phyloP scores from a whole-genome alignment of 2,329 filamentous ascomycete genomes.

The Phymatotrichopsis omnivora region DNA sequence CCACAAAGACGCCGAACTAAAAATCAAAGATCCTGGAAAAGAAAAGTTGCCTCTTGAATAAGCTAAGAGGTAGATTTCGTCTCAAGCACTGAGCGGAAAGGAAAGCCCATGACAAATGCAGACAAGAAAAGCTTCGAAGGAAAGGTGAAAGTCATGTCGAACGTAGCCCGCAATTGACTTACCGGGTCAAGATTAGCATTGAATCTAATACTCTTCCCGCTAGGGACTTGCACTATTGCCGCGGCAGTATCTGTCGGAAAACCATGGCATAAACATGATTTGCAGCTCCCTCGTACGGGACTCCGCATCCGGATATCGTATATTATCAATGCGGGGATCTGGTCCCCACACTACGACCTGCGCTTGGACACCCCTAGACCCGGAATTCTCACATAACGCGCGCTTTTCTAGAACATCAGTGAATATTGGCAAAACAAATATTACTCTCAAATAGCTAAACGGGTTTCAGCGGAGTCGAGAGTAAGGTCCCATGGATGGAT shows the following conservation, averaged over 20 bases:
- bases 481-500: constrained; percentile 45
- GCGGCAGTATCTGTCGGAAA: constrained; percentile 30
- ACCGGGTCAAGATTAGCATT: constrained; percentile 36
- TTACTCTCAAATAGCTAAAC: constrained; percentile 55
- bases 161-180: constrained; percentile 31
- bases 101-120: constrained; percentile 21
- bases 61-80: constrained; percentile 21
- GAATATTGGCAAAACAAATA: constrained; percentile 53
- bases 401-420: constrained; percentile 50
- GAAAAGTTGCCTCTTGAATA: constrained; percentile 30
- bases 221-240: constrained; percentile 35
- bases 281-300: too few species aligned
- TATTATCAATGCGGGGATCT: constrained; percentile 40
- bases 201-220: constrained; percentile 35
- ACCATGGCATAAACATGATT: constrained; percentile 33
- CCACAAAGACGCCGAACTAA: constrained; percentile 16
- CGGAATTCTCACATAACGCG: constrained; percentile 48
- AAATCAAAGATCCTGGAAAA: constrained; percentile 28
- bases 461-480: constrained; percentile 46
- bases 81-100: constrained; percentile 29
- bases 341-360: constrained; percentile 53
- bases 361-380: constrained; percentile 39
- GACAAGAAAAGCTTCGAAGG: constrained; percentile 28
- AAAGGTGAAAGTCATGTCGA: constrained; percentile 31
- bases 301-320: constrained; percentile 16